Percentiles rank a stretch among this genome's conserved stretches.
Conservation (phyloP, 768 basidiomycete species). For the Calocybe cyanea region DNA sequence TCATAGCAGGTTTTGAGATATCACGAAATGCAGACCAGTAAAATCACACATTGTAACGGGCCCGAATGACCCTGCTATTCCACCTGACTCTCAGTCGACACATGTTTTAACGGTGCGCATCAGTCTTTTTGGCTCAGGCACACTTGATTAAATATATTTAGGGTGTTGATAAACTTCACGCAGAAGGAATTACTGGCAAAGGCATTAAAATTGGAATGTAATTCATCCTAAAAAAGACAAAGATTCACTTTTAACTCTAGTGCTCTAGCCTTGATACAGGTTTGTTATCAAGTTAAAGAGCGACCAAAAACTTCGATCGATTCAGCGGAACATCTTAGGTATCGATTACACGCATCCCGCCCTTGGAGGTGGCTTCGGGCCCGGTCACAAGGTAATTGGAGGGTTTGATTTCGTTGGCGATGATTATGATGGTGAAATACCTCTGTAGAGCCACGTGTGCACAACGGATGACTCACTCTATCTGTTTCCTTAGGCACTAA, state of each 20-base stretch:
- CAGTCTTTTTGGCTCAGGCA: neutral
- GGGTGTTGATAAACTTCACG: constrained; percentile 66
- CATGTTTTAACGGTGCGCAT: constrained; percentile 50
- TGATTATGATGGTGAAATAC: constrained; percentile 37
- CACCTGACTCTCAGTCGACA: constrained; percentile 45
- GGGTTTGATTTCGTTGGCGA: constrained; percentile 61
- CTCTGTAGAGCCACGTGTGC: neutral
- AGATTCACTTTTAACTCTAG: neutral
- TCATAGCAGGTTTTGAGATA: neutral
- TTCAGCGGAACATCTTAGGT: constrained; percentile 25
- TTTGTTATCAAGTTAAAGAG: constrained; percentile 6
- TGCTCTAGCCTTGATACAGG: constrained; percentile 48
- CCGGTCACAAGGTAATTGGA: constrained; percentile 49
- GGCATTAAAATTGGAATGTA: constrained; percentile 69
- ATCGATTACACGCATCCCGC: constrained; percentile 54
- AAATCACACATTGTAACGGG: constrained; percentile 36
- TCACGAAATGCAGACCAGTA: constrained; percentile 40
- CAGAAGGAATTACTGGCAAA: constrained; percentile 54
- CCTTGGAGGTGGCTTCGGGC: constrained; percentile 52
- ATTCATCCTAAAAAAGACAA: no score
- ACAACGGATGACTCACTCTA: neutral
- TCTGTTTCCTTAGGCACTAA: constrained; percentile 32
- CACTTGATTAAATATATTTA: constrained; percentile 13
- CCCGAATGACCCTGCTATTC: constrained; percentile 36
- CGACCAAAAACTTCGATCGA: neutral